Percentiles rank a stretch among this genome's conserved stretches.
Conservation (phyloP, 2,329 filamentous ascomycete genomes). For the Chlorencoelia australis region DNA sequence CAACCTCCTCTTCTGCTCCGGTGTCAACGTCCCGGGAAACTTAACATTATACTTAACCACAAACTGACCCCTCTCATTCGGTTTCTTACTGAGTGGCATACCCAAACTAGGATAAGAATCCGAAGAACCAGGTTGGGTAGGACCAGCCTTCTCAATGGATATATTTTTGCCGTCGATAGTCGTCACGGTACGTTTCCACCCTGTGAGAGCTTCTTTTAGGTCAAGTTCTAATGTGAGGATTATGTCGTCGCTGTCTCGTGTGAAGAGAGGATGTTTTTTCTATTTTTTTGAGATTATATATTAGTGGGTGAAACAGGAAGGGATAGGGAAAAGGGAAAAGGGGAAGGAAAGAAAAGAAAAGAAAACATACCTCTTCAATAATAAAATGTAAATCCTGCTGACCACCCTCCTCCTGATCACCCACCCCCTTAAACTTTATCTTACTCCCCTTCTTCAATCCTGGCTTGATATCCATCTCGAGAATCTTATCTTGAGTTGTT, state of each 20-base stretch:
- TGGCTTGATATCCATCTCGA: slow-evolving; percentile 92
- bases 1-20: slow-evolving; percentile 69
- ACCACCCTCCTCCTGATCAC: slow-evolving; percentile 92
- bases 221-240: slow-evolving; percentile 68
- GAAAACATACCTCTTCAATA: slow-evolving; percentile 69
- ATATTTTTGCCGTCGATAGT: slow-evolving; percentile 91
- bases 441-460: slow-evolving; percentile 95
- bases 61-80: slow-evolving; percentile 74
- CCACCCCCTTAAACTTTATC: slow-evolving; percentile 97
- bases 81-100: slow-evolving; percentile 92
- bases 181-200: slow-evolving; percentile 82
- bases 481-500: slow-evolving; percentile 75
- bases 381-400: slow-evolving; percentile 94
- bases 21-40: slow-evolving; percentile 71
- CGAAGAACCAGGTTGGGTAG: slow-evolving; percentile 73
- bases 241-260: slow-evolving; percentile 81
- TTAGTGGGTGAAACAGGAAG: neutral
- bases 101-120: slow-evolving; percentile 78
- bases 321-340: neutral
- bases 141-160: slow-evolving; percentile 67
- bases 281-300: slow-evolving; percentile 28
- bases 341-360: neutral
- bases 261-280: slow-evolving; percentile 81
- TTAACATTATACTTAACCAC: slow-evolving; percentile 86
- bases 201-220: slow-evolving; percentile 88